Percentiles rank a stretch among this genome's conserved stretches.
Conservation (phyloP, 176 grass and related monocot species). For the Carex parvula region DNA sequence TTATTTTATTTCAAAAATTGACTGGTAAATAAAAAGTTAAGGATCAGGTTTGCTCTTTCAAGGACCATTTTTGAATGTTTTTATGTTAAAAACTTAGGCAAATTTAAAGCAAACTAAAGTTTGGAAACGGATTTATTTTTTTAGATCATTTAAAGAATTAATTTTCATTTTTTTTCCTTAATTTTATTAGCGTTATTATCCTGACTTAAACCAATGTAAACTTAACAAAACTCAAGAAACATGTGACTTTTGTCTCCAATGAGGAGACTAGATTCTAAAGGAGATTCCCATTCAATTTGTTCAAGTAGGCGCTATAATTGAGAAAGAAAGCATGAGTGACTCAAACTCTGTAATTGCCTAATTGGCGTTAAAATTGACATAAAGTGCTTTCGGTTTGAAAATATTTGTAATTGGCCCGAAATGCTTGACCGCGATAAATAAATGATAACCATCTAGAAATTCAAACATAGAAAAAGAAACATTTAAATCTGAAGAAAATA, state of each 20-base stretch:
- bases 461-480: background rate
- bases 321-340: background rate
- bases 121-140: background rate
- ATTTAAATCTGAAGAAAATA: background rate
- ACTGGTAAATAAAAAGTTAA: background rate
- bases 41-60: background rate
- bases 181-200: background rate
- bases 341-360: slow-evolving; percentile 6
- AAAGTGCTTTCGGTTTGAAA: background rate
- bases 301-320: background rate
- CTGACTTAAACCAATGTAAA: background rate
- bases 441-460: background rate
- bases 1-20: background rate
- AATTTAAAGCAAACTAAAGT: background rate
- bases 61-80: background rate
- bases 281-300: background rate
- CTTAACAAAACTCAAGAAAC: background rate
- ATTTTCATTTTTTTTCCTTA: background rate
- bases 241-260: background rate
- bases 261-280: slow-evolving; percentile 9
- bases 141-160: background rate
- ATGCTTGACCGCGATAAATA: background rate
- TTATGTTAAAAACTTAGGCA: background rate
- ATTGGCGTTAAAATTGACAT: slow-evolving; percentile 2
- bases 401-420: background rate